phyloP scores from a whole-genome alignment of 1,284 basidiomycete species.

The Mycosarcoma maydis region DNA sequence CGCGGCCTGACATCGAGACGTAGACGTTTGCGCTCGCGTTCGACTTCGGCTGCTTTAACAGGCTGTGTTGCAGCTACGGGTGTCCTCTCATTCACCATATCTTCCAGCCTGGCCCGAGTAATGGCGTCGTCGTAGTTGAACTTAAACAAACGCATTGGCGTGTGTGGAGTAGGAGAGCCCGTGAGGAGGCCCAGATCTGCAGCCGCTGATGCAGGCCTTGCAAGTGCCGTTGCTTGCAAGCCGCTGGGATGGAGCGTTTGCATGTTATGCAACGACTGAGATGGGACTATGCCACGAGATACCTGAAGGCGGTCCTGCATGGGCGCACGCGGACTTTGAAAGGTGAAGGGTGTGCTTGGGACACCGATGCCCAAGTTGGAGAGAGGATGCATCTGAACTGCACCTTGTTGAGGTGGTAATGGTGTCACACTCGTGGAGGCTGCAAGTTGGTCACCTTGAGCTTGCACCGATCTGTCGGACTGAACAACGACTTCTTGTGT shows the following conservation, averaged over 20 bases:
- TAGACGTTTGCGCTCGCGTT: constrained; percentile 51
- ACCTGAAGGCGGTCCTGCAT: constrained; percentile 6
- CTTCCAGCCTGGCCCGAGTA: constrained; percentile 48
- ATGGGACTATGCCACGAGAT: constrained; percentile 27
- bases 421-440: no score
- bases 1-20: constrained; percentile 42
- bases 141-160: constrained; percentile 57
- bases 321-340: constrained; percentile 19
- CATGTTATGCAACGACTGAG: constrained; percentile 41
- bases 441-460: no score
- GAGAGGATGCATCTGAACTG: no score
- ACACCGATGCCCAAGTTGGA: constrained; percentile 1
- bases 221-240: constrained; percentile 18
- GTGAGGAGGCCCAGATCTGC: constrained; percentile 29
- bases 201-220: constrained; percentile 42
- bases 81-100: constrained; percentile 50
- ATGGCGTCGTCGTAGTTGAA: constrained; percentile 50
- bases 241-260: constrained; percentile 23
- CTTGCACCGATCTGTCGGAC: no score
- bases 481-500: no score
- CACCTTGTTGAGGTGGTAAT: no score
- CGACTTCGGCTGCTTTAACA: constrained; percentile 20
- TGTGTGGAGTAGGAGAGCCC: constrained; percentile 45
- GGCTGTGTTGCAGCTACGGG: constrained; percentile 16
- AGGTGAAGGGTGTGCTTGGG: constrained; percentile 32